phyloP scores from a whole-genome alignment of 2,329 filamentous ascomycete species.

The Phyllachora maydis region DNA sequence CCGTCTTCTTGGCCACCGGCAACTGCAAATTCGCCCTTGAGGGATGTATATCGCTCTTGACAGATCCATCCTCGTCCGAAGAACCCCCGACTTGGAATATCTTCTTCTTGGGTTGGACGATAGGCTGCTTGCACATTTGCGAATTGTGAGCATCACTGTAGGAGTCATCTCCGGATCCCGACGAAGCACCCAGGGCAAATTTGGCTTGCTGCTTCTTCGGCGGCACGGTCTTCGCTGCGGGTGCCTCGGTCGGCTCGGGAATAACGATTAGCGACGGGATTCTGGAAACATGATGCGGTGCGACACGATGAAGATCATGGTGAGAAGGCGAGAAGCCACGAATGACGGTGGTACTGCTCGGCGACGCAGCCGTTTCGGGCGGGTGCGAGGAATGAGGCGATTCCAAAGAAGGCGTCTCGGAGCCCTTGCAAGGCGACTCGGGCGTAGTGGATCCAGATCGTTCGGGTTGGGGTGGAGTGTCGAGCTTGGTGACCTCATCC shows the following conservation, averaged over 20 bases:
- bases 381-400: conserved; percentile 12
- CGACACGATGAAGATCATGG: conserved; percentile 20
- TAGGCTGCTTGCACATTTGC: conserved; percentile 16
- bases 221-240: conserved; percentile 44
- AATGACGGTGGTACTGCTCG: conserved; percentile 40
- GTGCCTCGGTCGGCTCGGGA: conserved; percentile 35
- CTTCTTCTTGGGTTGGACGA: conserved; percentile 12
- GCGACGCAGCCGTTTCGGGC: conserved; percentile 31
- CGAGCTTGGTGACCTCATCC: conserved; percentile 7
- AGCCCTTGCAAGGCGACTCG: conserved; percentile 34
- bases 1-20: conserved; percentile 44
- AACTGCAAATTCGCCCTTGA: no score
- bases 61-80: conserved; percentile 64
- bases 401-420: conserved; percentile 30
- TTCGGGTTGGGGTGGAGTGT: conserved; percentile 11
- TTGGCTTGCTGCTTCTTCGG: conserved; percentile 44
- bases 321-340: conserved; percentile 56
- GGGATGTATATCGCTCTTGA: conserved; percentile 32
- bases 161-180: conserved; percentile 51
- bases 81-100: conserved; percentile 33
- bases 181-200: conserved; percentile 62
- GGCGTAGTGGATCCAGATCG: conserved; percentile 22
- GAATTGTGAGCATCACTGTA: conserved; percentile 40
- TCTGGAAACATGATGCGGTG: conserved; percentile 28
- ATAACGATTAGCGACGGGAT: conserved; percentile 32